A percentile compares a stretch with the other conserved stretches of the same genome.
These are phyloP conservation scores for Xylaria multiplex DNA, from an alignment of 2,329 filamentous ascomycete genomes.

Conservation along the genomic window DNA sequence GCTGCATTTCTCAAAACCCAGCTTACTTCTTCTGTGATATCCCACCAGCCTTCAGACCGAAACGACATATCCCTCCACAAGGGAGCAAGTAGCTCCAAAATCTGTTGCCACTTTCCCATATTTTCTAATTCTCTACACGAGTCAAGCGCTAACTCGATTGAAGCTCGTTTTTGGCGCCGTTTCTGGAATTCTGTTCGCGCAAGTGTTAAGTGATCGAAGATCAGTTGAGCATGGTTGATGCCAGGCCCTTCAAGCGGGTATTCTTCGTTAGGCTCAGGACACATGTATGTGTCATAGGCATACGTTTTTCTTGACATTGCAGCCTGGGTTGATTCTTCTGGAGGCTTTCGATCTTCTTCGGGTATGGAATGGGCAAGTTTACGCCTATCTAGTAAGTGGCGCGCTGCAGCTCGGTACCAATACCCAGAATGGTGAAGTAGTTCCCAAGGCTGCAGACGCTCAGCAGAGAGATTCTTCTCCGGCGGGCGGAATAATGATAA, in stretches of 20 bases:
- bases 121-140: conserved; percentile 65
- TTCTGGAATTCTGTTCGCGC: conserved; percentile 65
- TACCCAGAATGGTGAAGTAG: conserved; percentile 73
- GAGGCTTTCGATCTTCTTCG: conserved; percentile 66
- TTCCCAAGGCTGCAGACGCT: conserved; percentile 71
- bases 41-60: conserved; percentile 68
- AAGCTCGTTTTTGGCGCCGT: conserved; percentile 62
- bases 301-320: conserved; percentile 62
- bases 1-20: conserved; percentile 71
- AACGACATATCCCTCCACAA: conserved; percentile 68
- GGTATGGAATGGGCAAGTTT: conserved; percentile 66
- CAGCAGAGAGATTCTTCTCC: conserved; percentile 67
- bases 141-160: conserved; percentile 67
- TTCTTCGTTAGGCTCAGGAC: conserved; percentile 70
- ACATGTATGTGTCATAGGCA: conserved; percentile 73
- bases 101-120: conserved; percentile 62
- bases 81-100: conserved; percentile 63
- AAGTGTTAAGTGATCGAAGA: conserved; percentile 62
- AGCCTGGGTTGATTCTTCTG: conserved; percentile 59
- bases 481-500: conserved; percentile 62
- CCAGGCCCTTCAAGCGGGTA: conserved; percentile 62
- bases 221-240: conserved; percentile 65
- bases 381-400: conserved; percentile 65
- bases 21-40: conserved; percentile 67
- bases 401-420: conserved; percentile 70